Conservation (phyloP, 2,329 filamentous ascomycete species). For the Dothistroma septosporum region DNA sequence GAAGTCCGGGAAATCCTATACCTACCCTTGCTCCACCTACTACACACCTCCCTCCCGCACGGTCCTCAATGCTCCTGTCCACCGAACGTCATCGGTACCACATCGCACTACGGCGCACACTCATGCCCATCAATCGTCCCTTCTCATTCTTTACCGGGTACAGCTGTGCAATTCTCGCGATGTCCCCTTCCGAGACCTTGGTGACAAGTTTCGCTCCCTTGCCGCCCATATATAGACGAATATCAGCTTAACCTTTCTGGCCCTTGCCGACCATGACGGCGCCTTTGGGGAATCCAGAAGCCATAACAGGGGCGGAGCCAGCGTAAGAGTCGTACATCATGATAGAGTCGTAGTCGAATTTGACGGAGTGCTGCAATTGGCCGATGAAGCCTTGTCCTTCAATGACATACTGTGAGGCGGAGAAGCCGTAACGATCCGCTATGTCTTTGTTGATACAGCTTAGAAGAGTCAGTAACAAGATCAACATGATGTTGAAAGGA, state of each 20-base stretch:
- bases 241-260: neutral
- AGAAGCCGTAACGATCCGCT: constrained; percentile 2
- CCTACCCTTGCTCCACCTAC: neutral
- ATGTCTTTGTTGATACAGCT: neutral
- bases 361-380: neutral
- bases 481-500: neutral
- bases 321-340: constrained; percentile 7
- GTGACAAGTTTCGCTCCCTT: neutral
- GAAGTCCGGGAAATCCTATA: neutral
- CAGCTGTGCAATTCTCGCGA: neutral
- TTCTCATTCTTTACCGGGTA: neutral
- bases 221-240: constrained; percentile 1
- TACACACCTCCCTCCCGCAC: neutral
- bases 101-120: neutral
- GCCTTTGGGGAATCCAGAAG: neutral
- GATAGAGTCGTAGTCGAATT: constrained; percentile 6
- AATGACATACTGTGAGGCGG: neutral
- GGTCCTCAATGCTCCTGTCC: neutral
- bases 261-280: neutral
- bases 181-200: neutral
- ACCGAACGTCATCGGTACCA: neutral
- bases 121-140: neutral
- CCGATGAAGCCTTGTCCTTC: neutral
- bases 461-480: neutral
- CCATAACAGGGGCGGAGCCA: neutral